Base-by-base conservation (phyloP, 108 stramenopile species). In the Fistulifera solaris region DNA sequence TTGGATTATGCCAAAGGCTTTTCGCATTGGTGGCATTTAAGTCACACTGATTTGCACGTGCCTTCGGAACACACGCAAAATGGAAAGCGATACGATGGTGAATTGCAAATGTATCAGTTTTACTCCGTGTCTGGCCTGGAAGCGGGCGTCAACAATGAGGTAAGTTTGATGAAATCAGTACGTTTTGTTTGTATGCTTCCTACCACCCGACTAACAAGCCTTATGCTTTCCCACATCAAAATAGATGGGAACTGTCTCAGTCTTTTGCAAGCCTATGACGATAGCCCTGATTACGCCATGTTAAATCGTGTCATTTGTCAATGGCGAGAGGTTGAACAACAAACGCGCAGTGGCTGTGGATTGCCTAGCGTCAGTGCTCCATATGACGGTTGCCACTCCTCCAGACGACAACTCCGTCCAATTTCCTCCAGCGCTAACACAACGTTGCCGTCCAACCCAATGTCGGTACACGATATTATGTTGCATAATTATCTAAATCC, bases 231-330 rank as follows among this genome's bases (percentile, higher is more conserved):
- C n/a, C n/a, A n/a, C n/a, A n/a, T n/a, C n/a, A 3, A 17, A 65
- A 16, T 56, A 76, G 61, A 24, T 71, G 50, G 70, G 66, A 38
- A 63, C 44, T 13, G 63, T 76, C 13, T 35, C 58, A 21, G 52
- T 76, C 38, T 76, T 76, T 61, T 38, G 67, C 0, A 71, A 41
- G 70, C 59, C 27, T 67, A 76, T 54, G 50, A 66, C 12, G 44
- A 60, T 47, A 45, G 35, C 19, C 2, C 56, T 1, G 61, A 64
- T 0, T 71, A 49, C 15, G 54, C 27, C 16, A 62, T 55, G 40
- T 35, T 76, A 18, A 70, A 76, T 41, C 63, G 67, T 25, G 47
- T 76, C 17, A 71, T 76, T 62, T 76, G 75, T 56, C 66, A 67
- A 55, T 76, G 66, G 67, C 56, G 75, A 15, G 38, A 54, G 25